phyloP scores from a whole-genome alignment of 129 eudicot genomes.

The Mikania micrantha region DNA sequence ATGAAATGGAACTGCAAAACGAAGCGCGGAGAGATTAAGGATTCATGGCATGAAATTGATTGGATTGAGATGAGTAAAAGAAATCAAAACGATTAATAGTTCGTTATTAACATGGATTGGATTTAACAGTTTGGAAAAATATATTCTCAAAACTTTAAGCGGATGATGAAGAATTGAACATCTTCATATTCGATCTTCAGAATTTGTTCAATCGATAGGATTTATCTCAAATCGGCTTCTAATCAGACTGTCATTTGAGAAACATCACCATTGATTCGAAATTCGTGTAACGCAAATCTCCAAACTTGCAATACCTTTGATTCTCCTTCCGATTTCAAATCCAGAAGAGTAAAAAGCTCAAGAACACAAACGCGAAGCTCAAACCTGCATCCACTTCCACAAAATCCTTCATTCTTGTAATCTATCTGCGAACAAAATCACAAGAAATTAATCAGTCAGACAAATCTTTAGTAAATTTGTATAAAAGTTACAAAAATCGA shows the following conservation, averaged over 20 bases:
- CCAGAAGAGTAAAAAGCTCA: constrained; percentile 1
- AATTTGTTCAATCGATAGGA: background rate
- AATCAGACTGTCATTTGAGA: constrained; percentile 5
- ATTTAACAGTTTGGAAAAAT: constrained; percentile 4
- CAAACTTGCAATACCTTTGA: constrained; percentile 8
- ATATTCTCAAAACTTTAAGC: constrained; percentile 2
- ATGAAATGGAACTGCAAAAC: constrained; percentile 16
- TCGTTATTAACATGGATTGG: constrained; percentile 12
- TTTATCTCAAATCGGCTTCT: constrained; percentile 9
- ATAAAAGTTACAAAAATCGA: background rate
- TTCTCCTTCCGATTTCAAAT: constrained; percentile 9
- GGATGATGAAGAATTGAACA: constrained; percentile 12
- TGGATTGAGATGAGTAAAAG: background rate
- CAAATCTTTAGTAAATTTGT: background rate
- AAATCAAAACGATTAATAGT: constrained; percentile 1
- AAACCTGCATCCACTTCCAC: constrained; percentile 16
- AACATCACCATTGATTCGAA: constrained; percentile 9
- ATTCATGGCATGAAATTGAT: constrained; percentile 14
- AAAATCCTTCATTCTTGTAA: constrained; percentile 6
- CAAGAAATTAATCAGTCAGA: background rate
- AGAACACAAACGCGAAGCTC: constrained; percentile 19
- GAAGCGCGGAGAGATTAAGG: background rate
- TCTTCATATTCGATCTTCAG: constrained; percentile 10
- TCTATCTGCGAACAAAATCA: constrained; percentile 14
- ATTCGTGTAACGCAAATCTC: constrained; percentile 9